Conservation (phyloP, 768 basidiomycete genomes). For the Boletus reticulatus region DNA sequence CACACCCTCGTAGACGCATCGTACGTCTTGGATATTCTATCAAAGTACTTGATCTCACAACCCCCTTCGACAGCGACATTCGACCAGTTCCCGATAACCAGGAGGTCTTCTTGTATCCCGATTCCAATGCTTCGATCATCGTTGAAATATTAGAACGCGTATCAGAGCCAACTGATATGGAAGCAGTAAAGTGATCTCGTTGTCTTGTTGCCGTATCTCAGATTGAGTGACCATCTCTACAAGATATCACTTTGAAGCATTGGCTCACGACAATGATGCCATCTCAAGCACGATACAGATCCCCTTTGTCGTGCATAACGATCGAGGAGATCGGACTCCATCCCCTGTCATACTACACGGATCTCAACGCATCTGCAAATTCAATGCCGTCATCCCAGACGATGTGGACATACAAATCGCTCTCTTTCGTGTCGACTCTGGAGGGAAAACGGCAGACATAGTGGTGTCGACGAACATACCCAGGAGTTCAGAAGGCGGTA, state of each 20-base stretch:
- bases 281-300: constrained; percentile 43
- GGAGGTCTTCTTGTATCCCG: constrained; percentile 81
- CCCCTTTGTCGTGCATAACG: constrained; percentile 40
- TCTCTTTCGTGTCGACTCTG: constrained; percentile 67
- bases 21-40: constrained; percentile 47
- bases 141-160: constrained; percentile 84
- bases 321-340: constrained; percentile 50
- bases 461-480: constrained; percentile 87
- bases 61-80: constrained; percentile 40
- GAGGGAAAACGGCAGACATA: constrained; percentile 66
- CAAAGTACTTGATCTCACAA: neutral
- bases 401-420: constrained; percentile 76
- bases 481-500: constrained; percentile 32
- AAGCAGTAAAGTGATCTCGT: constrained; percentile 59
- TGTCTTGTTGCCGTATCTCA: constrained; percentile 1
- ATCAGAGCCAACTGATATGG: constrained; percentile 46
- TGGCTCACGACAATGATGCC: constrained; percentile 91
- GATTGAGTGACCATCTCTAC: constrained; percentile 1
- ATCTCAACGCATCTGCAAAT: constrained; percentile 72
- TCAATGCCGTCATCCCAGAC: constrained; percentile 59
- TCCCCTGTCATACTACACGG: constrained; percentile 64
- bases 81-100: constrained; percentile 95
- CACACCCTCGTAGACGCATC: constrained; percentile 73
- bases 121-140: constrained; percentile 71
- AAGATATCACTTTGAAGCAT: constrained; percentile 88